A percentile compares a stretch with the other conserved stretches of the same genome.
These are phyloP conservation scores for Fereydounia khargensis DNA, from an alignment of 1,284 basidiomycete genomes.

Conservation along the genomic window DNA sequence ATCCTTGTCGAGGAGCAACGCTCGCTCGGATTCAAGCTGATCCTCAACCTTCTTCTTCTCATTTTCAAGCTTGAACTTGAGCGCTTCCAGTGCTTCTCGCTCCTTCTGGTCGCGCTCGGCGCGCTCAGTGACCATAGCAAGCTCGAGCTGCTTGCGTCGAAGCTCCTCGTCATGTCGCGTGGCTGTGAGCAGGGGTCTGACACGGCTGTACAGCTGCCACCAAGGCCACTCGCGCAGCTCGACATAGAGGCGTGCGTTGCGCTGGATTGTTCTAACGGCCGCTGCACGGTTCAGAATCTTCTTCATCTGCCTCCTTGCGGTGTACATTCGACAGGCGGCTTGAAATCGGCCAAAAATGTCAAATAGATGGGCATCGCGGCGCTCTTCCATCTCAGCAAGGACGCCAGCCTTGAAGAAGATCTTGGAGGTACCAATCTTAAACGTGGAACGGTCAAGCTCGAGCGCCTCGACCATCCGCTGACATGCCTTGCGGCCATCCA, in stretches of 20 bases:
- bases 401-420: conserved; percentile 99
- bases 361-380: conserved; percentile 79
- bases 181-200: conserved; percentile 86
- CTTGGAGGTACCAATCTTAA: conserved; percentile 92
- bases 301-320: conserved; percentile 83
- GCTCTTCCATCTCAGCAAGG: conserved; percentile 93
- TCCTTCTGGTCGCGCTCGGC: conserved; percentile 52
- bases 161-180: conserved; percentile 91
- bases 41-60: conserved; percentile 65
- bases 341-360: conserved; percentile 88
- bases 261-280: conserved; percentile 87
- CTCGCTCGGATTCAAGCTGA: conserved; percentile 77
- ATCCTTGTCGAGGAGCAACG: conserved; percentile 79
- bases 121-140: conserved; percentile 63
- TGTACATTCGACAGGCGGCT: conserved; percentile 79
- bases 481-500: conserved; percentile 94
- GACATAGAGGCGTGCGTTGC: conserved; percentile 82
- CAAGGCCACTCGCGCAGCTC: conserved; percentile 91
- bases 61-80: conserved; percentile 41
- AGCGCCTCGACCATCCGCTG: conserved; percentile 87
- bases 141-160: conserved; percentile 80
- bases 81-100: conserved; percentile 40
- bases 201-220: conserved; percentile 95
- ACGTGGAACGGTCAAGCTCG: conserved; percentile 79
- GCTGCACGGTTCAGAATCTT: conserved; percentile 91